Conservation (phyloP, 441 rosid species). For the Francoa sonchifolia region DNA sequence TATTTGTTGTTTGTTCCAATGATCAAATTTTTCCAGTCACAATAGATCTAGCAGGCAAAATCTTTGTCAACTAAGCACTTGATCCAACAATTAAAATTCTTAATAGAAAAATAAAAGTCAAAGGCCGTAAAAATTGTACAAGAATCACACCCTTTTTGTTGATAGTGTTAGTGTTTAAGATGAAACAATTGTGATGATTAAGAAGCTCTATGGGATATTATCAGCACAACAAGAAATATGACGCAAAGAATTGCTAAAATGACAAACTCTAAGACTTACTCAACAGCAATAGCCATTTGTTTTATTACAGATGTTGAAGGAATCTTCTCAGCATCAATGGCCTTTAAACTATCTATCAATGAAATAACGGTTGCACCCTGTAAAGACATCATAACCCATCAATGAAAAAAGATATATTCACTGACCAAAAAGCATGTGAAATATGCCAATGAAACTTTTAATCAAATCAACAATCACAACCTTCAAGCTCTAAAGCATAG, state of each 20-base stretch:
- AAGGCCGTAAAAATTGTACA: no score
- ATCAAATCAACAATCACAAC: no score
- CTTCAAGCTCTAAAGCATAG: no score
- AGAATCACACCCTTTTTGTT: no score
- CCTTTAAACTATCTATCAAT: constrained; percentile 24
- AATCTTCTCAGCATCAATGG: constrained; percentile 43
- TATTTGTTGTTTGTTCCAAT: no score
- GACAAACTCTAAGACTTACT: constrained; percentile 43
- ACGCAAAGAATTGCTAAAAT: neutral
- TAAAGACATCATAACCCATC: constrained; percentile 1
- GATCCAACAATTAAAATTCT: no score
- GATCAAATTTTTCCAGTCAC: no score
- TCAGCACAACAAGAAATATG: neutral
- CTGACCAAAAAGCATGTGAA: neutral
- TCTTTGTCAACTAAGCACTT: no score
- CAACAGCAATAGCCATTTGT: constrained; percentile 70
- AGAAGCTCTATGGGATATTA: neutral
- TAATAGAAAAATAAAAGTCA: no score
- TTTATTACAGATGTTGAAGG: constrained; percentile 60
- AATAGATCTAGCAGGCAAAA: no score
- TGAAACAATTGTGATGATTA: no score
- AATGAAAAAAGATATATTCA: neutral
- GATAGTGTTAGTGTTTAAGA: no score
- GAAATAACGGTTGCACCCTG: constrained; percentile 46
- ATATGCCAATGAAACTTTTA: neutral